These are phyloP conservation scores for Claviceps lovelessii DNA, from an alignment of 2,329 filamentous ascomycete species.

Conservation along the genomic window DNA sequence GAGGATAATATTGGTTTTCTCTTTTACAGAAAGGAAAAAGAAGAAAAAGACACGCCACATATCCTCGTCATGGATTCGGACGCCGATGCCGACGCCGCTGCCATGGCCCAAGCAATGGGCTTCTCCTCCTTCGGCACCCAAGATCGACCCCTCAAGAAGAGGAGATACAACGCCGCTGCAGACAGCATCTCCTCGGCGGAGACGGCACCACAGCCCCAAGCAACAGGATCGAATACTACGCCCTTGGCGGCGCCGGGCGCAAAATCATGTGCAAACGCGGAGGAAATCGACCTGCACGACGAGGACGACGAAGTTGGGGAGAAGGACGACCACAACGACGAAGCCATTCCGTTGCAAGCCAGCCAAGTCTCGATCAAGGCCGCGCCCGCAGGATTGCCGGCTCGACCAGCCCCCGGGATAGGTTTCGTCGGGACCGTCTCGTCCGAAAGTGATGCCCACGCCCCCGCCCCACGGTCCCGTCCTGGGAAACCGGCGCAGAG, in stretches of 20 bases:
- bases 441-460: not conserved
- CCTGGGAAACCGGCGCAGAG: not conserved
- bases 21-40: not conserved
- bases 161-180: conserved; percentile 46
- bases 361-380: conserved; percentile 10
- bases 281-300: conserved; percentile 32
- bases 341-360: not conserved
- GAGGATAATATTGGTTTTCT: not conserved
- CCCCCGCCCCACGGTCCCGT: not conserved
- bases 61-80: conserved; percentile 9
- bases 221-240: conserved; percentile 25
- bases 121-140: conserved; percentile 55
- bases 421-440: conserved; percentile 3
- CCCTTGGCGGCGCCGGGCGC: conserved; percentile 15
- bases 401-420: conserved; percentile 14
- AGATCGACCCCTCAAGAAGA: conserved; percentile 43
- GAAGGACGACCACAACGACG: not conserved
- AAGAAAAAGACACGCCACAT: not conserved
- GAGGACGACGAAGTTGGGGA: conserved; percentile 10
- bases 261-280: conserved; percentile 18
- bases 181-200: conserved; percentile 23
- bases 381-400: conserved; percentile 19
- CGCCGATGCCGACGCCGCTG: conserved; percentile 15
- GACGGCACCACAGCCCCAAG: conserved; percentile 4
- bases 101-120: conserved; percentile 56